Percentiles rank a stretch among this genome's conserved stretches.
phyloP scores from a whole-genome alignment of 169 alveolate species.

The Plasmodium yoelii region DNA sequence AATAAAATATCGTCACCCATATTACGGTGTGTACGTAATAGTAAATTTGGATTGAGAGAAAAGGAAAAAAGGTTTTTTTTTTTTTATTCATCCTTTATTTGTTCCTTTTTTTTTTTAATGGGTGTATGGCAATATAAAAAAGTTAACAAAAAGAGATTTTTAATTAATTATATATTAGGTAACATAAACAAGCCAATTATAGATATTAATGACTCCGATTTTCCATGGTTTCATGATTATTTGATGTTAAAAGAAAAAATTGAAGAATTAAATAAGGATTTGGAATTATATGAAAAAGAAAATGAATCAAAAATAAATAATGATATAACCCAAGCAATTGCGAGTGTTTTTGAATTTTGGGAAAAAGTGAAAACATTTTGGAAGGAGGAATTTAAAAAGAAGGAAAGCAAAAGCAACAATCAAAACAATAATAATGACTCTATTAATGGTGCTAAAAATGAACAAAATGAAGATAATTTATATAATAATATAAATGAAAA shows the following conservation, averaged over 20 bases:
- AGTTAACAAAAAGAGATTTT: constrained; percentile 83
- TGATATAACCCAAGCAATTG: constrained; percentile 1
- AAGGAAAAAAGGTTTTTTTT: constrained; percentile 83
- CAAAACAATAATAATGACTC: not conserved
- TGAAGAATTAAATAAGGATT: constrained; percentile 13
- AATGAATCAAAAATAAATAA: not conserved
- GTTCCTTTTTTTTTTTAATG: constrained; percentile 78
- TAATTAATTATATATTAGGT: constrained; percentile 78
- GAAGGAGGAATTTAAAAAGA: not conserved
- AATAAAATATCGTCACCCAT: constrained; percentile 88
- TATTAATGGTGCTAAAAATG: constrained; percentile 1
- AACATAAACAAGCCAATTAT: constrained; percentile 77
- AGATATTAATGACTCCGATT: constrained; percentile 26
- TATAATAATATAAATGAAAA: not conserved
- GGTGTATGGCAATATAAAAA: constrained; percentile 90
- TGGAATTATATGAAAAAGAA: constrained; percentile 26
- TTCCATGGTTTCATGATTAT: constrained; percentile 72
- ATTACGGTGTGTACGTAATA: constrained; percentile 80
- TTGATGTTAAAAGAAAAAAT: constrained; percentile 20
- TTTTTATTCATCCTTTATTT: constrained; percentile 77
- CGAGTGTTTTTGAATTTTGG: constrained; percentile 8
- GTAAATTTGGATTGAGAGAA: constrained; percentile 90
- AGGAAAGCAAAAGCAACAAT: not conserved
- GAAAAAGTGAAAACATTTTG: constrained; percentile 1
- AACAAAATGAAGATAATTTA: not conserved